Conservation (phyloP, 371 early-diverging fungal genomes). For the Encephalitozoon cuniculi region DNA sequence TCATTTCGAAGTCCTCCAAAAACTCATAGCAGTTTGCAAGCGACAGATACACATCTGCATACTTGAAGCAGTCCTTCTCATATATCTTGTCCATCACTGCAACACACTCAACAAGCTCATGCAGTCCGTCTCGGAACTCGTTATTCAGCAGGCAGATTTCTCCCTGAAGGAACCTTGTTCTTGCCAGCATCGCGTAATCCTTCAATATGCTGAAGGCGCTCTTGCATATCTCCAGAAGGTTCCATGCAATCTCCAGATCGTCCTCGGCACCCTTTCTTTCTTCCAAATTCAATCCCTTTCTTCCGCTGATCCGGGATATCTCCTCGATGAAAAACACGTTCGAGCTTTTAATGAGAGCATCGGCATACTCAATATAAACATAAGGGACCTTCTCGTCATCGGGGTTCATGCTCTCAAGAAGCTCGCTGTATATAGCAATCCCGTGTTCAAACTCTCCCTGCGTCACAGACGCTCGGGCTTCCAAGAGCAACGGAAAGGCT, state of each 20-base stretch:
- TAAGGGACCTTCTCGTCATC: constrained; percentile 28
- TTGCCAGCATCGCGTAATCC: constrained; percentile 23
- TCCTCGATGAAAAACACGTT: constrained; percentile 29
- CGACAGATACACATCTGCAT: constrained; percentile 14
- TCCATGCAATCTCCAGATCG: constrained; percentile 58
- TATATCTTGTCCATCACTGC: constrained; percentile 14
- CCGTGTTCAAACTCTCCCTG: constrained; percentile 51
- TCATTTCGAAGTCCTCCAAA: constrained; percentile 15
- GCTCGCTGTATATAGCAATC: constrained; percentile 43
- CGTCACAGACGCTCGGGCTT: constrained; percentile 33
- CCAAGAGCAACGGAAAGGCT: constrained; percentile 34
- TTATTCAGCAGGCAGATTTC: constrained; percentile 57
- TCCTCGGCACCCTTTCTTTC: constrained; percentile 48
- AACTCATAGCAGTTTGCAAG: constrained; percentile 34
- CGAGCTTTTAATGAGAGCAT: constrained; percentile 42
- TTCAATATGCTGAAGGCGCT: constrained; percentile 35
- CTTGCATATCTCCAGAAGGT: constrained; percentile 52
- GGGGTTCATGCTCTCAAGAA: constrained; percentile 40
- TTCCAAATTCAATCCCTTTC: constrained; percentile 2
- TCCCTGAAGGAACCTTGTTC: constrained; percentile 40
- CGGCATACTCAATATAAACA: constrained; percentile 58
- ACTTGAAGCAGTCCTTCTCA: constrained; percentile 1
- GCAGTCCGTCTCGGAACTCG: constrained; percentile 34
- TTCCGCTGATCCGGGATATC: neutral
- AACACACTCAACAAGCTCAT: constrained; percentile 41